phyloP scores from a whole-genome alignment of 805 yeast genomes.

The Candida incommunis region DNA sequence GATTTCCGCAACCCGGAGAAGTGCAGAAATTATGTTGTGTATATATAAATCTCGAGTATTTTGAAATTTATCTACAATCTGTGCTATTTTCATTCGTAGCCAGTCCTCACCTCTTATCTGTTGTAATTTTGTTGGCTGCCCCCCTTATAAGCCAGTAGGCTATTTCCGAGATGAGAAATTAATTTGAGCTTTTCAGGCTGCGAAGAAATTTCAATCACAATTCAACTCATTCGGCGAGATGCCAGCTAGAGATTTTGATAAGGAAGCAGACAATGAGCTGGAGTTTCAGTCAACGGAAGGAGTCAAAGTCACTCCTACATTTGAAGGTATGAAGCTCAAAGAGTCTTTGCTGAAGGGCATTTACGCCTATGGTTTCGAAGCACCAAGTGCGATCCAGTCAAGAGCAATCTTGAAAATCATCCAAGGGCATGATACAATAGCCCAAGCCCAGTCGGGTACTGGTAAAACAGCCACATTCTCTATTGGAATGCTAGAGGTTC shows the following conservation, averaged over 20 bases:
- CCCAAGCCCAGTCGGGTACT: slow-evolving; percentile 89
- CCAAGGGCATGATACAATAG: slow-evolving; percentile 62
- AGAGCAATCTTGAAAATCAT: slow-evolving; percentile 70
- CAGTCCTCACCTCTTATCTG: no score
- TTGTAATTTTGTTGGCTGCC: no score
- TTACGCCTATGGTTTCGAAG: slow-evolving; percentile 68
- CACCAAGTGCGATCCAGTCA: slow-evolving; percentile 71
- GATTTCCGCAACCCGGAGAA: no score
- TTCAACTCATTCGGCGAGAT: no score
- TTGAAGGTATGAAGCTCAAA: slow-evolving; percentile 20
- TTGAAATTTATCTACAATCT: no score
- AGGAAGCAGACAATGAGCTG: slow-evolving; percentile 26
- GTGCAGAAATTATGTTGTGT: no score
- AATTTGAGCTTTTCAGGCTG: background rate
- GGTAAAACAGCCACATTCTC: slow-evolving; percentile 85
- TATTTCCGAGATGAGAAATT: background rate
- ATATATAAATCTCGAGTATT: no score
- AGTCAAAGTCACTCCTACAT: slow-evolving; percentile 22
- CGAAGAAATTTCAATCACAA: no score
- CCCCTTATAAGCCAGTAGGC: background rate
- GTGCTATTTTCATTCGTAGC: no score
- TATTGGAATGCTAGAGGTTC: slow-evolving; percentile 43
- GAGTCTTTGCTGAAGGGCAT: slow-evolving; percentile 39
- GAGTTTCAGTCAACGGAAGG: slow-evolving; percentile 51
- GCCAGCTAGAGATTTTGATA: background rate